Conservation (phyloP, 371 early-diverging fungal genomes). For the Astathelohania contejeani region DNA sequence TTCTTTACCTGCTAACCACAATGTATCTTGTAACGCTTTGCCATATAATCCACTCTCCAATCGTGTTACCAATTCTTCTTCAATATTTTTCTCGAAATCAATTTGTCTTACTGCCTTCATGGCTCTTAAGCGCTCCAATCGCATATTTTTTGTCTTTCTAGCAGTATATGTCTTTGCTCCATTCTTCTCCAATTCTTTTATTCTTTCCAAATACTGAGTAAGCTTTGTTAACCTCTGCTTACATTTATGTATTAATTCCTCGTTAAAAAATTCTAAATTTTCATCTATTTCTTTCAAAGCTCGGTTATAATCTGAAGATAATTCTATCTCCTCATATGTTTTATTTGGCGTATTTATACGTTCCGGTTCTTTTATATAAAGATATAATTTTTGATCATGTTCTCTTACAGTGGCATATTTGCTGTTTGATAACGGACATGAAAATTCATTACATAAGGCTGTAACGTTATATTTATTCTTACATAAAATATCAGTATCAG, state of each 20-base stretch:
- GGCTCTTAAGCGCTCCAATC: constrained; percentile 73
- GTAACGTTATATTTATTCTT: constrained; percentile 91
- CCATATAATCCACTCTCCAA: constrained; percentile 68
- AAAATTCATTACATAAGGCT: constrained; percentile 80
- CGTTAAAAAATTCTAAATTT: constrained; percentile 75
- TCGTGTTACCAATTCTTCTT: constrained; percentile 83
- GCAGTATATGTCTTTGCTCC: constrained; percentile 54
- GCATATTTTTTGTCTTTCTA: constrained; percentile 75
- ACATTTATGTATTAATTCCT: constrained; percentile 76
- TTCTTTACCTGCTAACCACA: too few relatives aligned
- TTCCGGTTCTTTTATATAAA: constrained; percentile 77
- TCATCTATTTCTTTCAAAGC: constrained; percentile 79
- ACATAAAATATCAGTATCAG: constrained; percentile 67
- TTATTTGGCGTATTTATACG: constrained; percentile 77
- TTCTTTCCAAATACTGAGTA: constrained; percentile 79
- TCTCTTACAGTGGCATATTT: constrained; percentile 93
- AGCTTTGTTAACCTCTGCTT: constrained; percentile 90
- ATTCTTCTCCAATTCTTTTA: constrained; percentile 70
- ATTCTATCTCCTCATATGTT: constrained; percentile 79
- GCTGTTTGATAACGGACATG: constrained; percentile 91
- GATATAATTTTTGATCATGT: constrained; percentile 56
- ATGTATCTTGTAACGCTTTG: constrained; percentile 67
- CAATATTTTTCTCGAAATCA: constrained; percentile 76
- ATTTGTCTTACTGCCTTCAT: constrained; percentile 77
- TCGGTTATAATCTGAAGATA: constrained; percentile 72